Conservation (phyloP, 1,284 basidiomycete genomes). For the Neolentinus lepideus region DNA sequence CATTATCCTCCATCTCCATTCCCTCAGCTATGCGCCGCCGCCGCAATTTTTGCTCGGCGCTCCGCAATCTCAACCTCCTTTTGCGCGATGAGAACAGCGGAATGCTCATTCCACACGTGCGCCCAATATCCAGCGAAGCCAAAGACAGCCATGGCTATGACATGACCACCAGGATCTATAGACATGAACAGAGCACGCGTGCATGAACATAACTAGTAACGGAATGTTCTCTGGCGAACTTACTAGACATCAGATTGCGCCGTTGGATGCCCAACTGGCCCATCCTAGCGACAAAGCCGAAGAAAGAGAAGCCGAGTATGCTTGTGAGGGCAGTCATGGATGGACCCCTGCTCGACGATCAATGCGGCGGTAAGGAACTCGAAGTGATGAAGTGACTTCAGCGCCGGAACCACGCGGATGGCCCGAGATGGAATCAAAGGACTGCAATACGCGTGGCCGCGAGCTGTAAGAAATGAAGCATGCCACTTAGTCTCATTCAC, state of each 20-base stretch:
- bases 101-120: conserved; percentile 54
- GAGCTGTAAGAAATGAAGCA: neutral
- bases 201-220: neutral
- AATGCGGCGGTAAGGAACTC: conserved; percentile 1
- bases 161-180: conserved; percentile 57
- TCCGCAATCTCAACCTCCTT: conserved; percentile 53
- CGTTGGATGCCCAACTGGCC: conserved; percentile 79
- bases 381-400: neutral
- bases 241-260: conserved; percentile 61
- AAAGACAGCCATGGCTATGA: conserved; percentile 58
- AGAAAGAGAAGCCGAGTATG: conserved; percentile 71
- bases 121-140: conserved; percentile 66
- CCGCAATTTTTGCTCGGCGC: conserved; percentile 15
- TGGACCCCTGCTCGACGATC: conserved; percentile 25
- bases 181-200: neutral
- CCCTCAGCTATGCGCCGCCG: conserved; percentile 8
- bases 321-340: conserved; percentile 71
- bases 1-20: no score
- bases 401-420: neutral
- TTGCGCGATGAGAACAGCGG: conserved; percentile 48
- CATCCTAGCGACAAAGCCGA: conserved; percentile 71
- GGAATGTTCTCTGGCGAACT: conserved; percentile 21
- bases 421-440: neutral
- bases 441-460: neutral
- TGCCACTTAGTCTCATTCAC: neutral